These are phyloP conservation scores for Backusella psychrophila DNA, from an alignment of 192 early-diverging fungal genomes.

Conservation along the genomic window DNA sequence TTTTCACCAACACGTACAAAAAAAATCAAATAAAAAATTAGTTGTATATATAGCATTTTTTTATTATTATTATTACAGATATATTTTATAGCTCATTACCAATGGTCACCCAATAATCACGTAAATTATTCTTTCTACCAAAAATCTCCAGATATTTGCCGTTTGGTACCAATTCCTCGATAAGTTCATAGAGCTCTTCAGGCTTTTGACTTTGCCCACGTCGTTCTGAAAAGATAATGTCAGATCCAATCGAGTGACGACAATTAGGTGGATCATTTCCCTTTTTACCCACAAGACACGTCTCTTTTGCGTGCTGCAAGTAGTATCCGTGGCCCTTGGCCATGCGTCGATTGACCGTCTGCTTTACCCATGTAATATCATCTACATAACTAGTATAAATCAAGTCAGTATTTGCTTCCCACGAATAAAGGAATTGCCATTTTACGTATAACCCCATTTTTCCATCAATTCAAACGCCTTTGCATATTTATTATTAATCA, in stretches of 20 bases:
- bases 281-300: conserved; percentile 94
- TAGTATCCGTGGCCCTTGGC: conserved; percentile 98
- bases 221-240: conserved; percentile 92
- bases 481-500: conserved; percentile 98
- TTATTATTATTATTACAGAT: neutral
- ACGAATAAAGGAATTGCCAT: too few species aligned
- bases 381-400: conserved; percentile 68
- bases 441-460: conserved; percentile 90
- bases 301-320: conserved; percentile 96
- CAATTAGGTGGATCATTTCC: conserved; percentile 72
- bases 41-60: too few species aligned
- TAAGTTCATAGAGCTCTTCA: conserved; percentile 93
- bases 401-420: neutral
- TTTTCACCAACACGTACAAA: too few species aligned
- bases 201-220: conserved; percentile 97
- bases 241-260: conserved; percentile 72
- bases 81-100: conserved; percentile 86
- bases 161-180: conserved; percentile 89
- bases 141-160: conserved; percentile 94
- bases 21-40: too few species aligned
- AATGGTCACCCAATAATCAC: conserved; percentile 96
- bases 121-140: conserved; percentile 93
- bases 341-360: conserved; percentile 94
- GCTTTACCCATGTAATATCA: conserved; percentile 97
- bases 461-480: conserved; percentile 93